Evolutionary conservation across 163 green algal genomes (phyloP).

Genomic region (Scenedesmus sp.): DNA sequence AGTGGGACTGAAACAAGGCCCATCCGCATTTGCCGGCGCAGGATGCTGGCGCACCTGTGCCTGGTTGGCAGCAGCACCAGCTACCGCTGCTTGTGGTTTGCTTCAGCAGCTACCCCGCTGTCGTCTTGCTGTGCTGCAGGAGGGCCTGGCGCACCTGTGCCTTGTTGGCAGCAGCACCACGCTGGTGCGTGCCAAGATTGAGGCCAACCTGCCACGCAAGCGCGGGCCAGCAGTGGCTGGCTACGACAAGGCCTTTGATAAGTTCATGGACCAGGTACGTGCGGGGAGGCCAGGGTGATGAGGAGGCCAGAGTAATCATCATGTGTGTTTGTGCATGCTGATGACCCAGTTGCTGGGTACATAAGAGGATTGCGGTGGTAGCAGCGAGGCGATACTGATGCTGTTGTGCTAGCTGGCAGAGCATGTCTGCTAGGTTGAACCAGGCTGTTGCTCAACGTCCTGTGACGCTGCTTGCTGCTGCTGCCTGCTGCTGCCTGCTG

Average conservation of each 20-base stretch:
- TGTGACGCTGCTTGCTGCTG: conserved; percentile 1
- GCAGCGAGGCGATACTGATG: background rate
- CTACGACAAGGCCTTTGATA: conserved; percentile 91
- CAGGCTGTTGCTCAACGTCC: background rate
- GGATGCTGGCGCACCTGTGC: conserved; percentile 92
- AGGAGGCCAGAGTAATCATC: too few relatives aligned
- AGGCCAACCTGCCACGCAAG: conserved; percentile 93
- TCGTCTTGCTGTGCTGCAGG: conserved; percentile 58
- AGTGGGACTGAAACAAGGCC: too few relatives aligned
- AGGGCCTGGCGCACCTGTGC: conserved; percentile 92
- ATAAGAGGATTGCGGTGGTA: too few relatives aligned
- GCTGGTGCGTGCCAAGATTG: conserved; percentile 83
- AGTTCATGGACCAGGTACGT: conserved; percentile 79
- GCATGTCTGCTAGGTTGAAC: background rate
- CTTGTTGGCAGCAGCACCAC: conserved; percentile 94
- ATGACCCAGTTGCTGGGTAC: too few relatives aligned
- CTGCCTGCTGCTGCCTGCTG: background rate
- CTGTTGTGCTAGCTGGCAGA: too few relatives aligned
- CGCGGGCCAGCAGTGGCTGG: conserved; percentile 85
- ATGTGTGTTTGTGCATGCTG: too few relatives aligned
- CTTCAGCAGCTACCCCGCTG: background rate
- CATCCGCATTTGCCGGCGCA: conserved; percentile 37
- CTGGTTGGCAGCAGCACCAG: conserved; percentile 81
- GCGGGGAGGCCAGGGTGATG: background rate
- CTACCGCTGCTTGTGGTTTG: background rate